Evolutionary conservation across 2,329 filamentous ascomycete species (phyloP).

Genomic region (Alternaria sp.): DNA sequence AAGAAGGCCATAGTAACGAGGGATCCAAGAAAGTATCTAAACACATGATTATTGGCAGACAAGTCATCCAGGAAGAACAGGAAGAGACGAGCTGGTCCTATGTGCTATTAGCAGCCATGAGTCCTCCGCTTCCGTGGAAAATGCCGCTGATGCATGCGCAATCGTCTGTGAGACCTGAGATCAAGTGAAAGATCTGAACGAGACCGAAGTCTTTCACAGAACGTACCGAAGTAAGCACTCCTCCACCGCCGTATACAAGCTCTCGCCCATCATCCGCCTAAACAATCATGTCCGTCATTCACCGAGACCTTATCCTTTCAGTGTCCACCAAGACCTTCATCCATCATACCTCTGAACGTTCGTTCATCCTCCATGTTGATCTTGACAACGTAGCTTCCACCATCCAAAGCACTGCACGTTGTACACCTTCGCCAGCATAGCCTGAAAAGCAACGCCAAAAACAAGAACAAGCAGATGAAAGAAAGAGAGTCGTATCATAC

Average conservation of each 20-base stretch:
- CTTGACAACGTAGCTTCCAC: slow-evolving; percentile 1
- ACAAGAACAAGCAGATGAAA: not conserved
- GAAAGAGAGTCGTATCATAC: slow-evolving; percentile 10
- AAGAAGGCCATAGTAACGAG: slow-evolving; percentile 6
- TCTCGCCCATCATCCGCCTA: not conserved
- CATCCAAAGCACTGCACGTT: not conserved
- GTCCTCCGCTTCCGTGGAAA: slow-evolving; percentile 15
- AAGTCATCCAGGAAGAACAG: slow-evolving; percentile 13
- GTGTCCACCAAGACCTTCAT: not conserved
- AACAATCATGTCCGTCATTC: not conserved
- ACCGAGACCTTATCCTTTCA: not conserved
- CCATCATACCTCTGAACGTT: not conserved
- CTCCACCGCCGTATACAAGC: slow-evolving; percentile 1
- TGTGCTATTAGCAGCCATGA: slow-evolving; percentile 30
- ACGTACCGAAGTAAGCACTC: slow-evolving; percentile 17
- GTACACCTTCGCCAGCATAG: not conserved
- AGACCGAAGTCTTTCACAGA: slow-evolving; percentile 16
- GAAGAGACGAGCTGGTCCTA: slow-evolving; percentile 28
- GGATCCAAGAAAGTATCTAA: slow-evolving; percentile 13
- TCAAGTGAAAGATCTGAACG: slow-evolving; percentile 26
- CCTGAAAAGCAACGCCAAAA: slow-evolving; percentile 5
- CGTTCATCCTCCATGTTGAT: not conserved
- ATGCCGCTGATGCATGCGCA: slow-evolving; percentile 4
- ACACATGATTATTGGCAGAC: slow-evolving; percentile 22
- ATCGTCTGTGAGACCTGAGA: slow-evolving; percentile 15